Base-by-base conservation (phyloP, 768 basidiomycete species). In the Udeniomyces megalosporus region DNA sequence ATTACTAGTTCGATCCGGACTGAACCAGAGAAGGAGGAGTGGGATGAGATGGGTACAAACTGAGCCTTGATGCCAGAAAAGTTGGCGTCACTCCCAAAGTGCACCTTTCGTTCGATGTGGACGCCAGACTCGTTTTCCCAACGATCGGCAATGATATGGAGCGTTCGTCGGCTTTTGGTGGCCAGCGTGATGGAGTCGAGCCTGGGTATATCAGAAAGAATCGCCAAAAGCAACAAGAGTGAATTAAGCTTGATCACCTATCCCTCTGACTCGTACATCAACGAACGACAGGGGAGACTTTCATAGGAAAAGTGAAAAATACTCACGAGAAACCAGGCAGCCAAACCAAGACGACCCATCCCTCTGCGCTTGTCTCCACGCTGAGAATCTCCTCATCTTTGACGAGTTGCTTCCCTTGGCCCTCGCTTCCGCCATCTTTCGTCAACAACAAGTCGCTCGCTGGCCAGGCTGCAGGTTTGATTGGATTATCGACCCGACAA, bases 251-350 rank as follows among this genome's bases (percentile, higher is more conserved):
- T n/a, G n/a, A n/a, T n/a, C n/a, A n/a, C n/a, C n/a, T n/a, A n/a
- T n/a, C n/a, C n/a, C n/a, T n/a, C n/a, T n/a, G n/a, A n/a, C n/a
- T n/a, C 29, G 12, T 14, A 32, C 22, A 15, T 57, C 34, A 24
- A 42, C 4, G 15, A 56, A 56, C 17, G 54, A 34, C 4, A 35
- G n/a, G 32, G 7, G 29, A 34, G 26, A 17, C 14, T 20, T 11
- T 34, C 4, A 55, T 15, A 29, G 22, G 5, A 4, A 29, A 57
- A 35, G 44, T n/a, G n/a, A 2, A 58, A 34, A 5, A 10, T 6
- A 59, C 63, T 52, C 53, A 65, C 63, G 58, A 60, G 31, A 65
- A 65, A 1, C 63, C 63, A 28, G 63, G 63, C 10, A 65, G 52
- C 14, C 58, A 49, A 26, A 56, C 58, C 17, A 65, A 44, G 29